A percentile compares a stretch with the other conserved stretches of the same genome.
Conservation (phyloP, 768 basidiomycete genomes). For the Dentipellis sp. region DNA sequence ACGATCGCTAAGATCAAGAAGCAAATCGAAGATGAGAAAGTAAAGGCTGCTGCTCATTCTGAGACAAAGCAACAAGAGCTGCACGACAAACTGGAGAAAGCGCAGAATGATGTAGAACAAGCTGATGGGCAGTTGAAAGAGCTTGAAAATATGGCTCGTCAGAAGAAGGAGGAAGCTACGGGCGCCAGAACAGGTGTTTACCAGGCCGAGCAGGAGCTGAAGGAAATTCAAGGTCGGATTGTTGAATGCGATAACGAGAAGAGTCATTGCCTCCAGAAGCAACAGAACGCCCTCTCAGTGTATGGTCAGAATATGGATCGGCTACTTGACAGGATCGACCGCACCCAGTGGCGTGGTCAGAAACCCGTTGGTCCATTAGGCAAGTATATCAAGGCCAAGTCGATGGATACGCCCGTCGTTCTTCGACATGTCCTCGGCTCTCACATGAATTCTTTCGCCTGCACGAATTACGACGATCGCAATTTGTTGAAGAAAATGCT, state of each 20-base stretch:
- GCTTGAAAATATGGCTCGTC: background rate
- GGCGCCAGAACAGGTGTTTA: slow-evolving; percentile 22
- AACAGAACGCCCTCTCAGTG: slow-evolving; percentile 48
- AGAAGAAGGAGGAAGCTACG: slow-evolving; percentile 2
- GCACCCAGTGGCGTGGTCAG: slow-evolving; percentile 53
- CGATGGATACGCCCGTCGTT: slow-evolving; percentile 58
- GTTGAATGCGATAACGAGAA: slow-evolving; percentile 41
- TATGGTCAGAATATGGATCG: slow-evolving; percentile 55
- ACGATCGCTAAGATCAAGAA: slow-evolving; percentile 7
- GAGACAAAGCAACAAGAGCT: slow-evolving; percentile 56
- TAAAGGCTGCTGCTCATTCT: slow-evolving; percentile 29
- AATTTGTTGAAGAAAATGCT: slow-evolving; percentile 45
- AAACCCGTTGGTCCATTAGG: slow-evolving; percentile 77
- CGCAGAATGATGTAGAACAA: slow-evolving; percentile 22
- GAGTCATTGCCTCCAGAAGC: slow-evolving; percentile 35
- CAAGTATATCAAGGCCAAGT: slow-evolving; percentile 61
- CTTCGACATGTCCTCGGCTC: slow-evolving; percentile 52
- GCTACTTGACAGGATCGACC: slow-evolving; percentile 44
- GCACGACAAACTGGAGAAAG: slow-evolving; percentile 39
- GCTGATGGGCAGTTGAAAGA: slow-evolving; percentile 8
- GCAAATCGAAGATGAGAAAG: slow-evolving; percentile 8
- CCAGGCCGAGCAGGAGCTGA: slow-evolving; percentile 23
- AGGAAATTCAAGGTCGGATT: slow-evolving; percentile 32
- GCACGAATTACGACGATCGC: slow-evolving; percentile 64
- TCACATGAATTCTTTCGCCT: slow-evolving; percentile 59